A percentile compares a stretch with the other conserved stretches of the same genome.
These are phyloP conservation scores for Trichoderma sp. DNA, from an alignment of 2,329 filamentous ascomycete species.

Conservation along the genomic window DNA sequence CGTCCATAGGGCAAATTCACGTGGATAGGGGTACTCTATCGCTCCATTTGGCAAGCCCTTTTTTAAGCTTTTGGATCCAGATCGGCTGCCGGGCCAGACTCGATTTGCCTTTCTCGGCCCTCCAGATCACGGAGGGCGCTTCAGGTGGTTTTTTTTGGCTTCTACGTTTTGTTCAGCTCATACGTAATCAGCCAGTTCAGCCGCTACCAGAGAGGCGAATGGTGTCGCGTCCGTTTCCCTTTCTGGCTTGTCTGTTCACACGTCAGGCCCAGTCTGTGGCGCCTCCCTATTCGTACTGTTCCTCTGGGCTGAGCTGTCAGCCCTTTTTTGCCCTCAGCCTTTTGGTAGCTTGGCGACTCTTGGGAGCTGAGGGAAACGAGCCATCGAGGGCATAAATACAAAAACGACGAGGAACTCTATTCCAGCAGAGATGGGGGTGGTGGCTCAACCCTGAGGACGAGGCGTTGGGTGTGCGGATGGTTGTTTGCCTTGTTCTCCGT, in stretches of 20 bases:
- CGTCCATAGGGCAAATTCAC: slow-evolving; percentile 7
- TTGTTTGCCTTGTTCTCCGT: background rate
- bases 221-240: background rate
- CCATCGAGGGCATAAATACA: background rate
- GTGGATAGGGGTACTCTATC: slow-evolving; percentile 1
- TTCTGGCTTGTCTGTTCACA: background rate
- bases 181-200: slow-evolving; percentile 15
- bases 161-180: slow-evolving; percentile 6
- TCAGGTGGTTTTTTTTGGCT: slow-evolving; percentile 1
- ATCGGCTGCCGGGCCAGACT: slow-evolving; percentile 12
- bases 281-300: slow-evolving; percentile 3
- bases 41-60: slow-evolving; percentile 3
- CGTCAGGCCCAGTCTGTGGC: slow-evolving; percentile 1
- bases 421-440: background rate
- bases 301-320: background rate
- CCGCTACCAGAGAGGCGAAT: slow-evolving; percentile 1
- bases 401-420: background rate
- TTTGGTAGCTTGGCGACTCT: background rate
- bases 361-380: background rate
- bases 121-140: background rate
- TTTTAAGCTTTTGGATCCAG: slow-evolving; percentile 20
- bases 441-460: background rate
- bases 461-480: background rate
- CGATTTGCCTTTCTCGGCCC: slow-evolving; percentile 10
- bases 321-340: background rate